A percentile compares a stretch with the other conserved stretches of the same genome.
Conservation (phyloP, 345 rosid species). For the Aurinia saxatilis region DNA sequence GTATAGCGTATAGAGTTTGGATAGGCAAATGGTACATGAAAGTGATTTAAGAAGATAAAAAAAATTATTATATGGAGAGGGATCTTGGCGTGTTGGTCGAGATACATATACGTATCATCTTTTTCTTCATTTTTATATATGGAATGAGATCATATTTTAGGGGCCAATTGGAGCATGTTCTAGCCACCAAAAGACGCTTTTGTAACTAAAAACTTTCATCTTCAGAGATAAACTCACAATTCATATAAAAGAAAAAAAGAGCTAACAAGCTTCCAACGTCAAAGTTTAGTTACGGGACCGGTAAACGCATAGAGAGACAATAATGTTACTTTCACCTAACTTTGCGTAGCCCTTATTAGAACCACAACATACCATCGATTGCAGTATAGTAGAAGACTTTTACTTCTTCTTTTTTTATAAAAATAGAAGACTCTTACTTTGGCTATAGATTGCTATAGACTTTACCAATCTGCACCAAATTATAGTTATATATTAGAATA, state of each 20-base stretch:
- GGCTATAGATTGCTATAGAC: not conserved
- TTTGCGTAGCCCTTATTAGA: not conserved
- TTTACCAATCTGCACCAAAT: not conserved
- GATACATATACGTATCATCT: not conserved
- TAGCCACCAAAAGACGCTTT: constrained; percentile 2
- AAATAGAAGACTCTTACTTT: constrained; percentile 7
- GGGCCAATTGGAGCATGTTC: not conserved
- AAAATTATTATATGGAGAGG: not conserved
- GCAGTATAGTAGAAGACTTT: no score
- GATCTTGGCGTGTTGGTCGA: constrained; percentile 23
- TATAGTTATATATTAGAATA: not conserved
- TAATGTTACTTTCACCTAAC: not conserved
- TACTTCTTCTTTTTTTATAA: no score
- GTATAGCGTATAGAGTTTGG: constrained; percentile 19
- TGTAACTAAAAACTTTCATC: constrained; percentile 3
- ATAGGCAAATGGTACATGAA: constrained; percentile 13
- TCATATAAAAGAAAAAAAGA: not conserved
- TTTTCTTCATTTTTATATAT: not conserved
- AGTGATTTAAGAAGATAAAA: constrained; percentile 16
- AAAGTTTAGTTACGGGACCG: constrained; percentile 29
- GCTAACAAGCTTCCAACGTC: constrained; percentile 16
- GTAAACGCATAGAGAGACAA: constrained; percentile 3
- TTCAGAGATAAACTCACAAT: not conserved
- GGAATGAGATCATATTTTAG: not conserved
- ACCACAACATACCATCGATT: not conserved